Evolutionary conservation across 768 basidiomycete genomes (phyloP), one percentile per base, ranked within the genome.

Genomic region (Suillus bovinus): DNA sequence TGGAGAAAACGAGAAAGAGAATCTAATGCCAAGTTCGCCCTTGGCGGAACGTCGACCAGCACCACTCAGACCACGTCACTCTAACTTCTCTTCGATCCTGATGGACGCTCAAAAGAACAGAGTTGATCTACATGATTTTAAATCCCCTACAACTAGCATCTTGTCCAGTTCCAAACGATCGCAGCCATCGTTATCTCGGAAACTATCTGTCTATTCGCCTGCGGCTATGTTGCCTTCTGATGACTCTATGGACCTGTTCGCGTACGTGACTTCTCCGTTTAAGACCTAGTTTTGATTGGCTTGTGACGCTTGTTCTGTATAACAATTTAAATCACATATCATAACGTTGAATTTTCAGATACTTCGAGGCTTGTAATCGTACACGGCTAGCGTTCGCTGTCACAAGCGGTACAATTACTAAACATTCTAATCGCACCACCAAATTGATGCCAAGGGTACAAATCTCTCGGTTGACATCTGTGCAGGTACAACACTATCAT

Each of bases 161-260:
- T 38, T 31, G n/a, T 42, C 60, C 14, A 49, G 44, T 13, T 20
- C 34, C 60, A 62, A 66, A 38, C 65, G 59, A 49, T 17, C 31
- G 54, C 66, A 20, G 65, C 64, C 31, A 61, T 49, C 47, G 63
- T 64, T n/a, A 63, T 61, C 16, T 38, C 38, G 24, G 22, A 38
- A 60, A 61, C 64, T 17, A 24, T 55, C 56, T 39, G 20, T 50
- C 38, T 65, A n/a, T 42, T 58, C 17, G 16, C 34, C 60, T n/a
- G 31, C 50, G 55, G 50, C 56, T 63, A 53, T 72, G 55, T 60
- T 68, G 17, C 59, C 67, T 47, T 85, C 84, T 13, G 83, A 85
- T 56, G 84, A 85, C 64, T 77, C 77, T 6, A 69, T 85, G 65
- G 75, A 85, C 71, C 70, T 85, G 61, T 84, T 85, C 68, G 76